These are phyloP conservation scores for Pholiota molesta DNA, from an alignment of 768 basidiomycete species.

Conservation along the genomic window DNA sequence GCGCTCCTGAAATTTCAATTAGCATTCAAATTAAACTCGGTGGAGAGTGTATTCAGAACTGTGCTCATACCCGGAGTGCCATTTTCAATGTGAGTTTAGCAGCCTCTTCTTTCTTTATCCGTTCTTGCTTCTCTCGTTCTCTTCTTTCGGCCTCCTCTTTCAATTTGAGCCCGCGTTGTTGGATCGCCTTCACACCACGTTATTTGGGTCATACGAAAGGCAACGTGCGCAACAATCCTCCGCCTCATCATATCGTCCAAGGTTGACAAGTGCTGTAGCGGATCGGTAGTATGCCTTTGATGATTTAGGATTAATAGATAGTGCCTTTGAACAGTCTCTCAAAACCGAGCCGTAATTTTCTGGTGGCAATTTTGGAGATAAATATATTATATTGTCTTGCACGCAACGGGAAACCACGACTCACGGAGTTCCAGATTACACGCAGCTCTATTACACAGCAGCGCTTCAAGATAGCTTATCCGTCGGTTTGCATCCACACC, in stretches of 20 bases:
- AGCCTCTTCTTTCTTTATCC: slow-evolving; percentile 51
- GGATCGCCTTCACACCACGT: slow-evolving; percentile 55
- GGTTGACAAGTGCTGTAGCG: slow-evolving; percentile 69
- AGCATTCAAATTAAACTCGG: slow-evolving; percentile 2
- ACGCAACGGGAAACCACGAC: slow-evolving; percentile 26
- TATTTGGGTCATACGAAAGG: slow-evolving; percentile 58
- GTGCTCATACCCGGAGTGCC: slow-evolving; percentile 64
- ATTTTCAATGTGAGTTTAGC: slow-evolving; percentile 52
- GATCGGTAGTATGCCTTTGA: slow-evolving; percentile 91
- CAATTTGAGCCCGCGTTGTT: slow-evolving; percentile 46
- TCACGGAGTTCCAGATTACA: slow-evolving; percentile 88
- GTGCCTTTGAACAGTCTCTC: slow-evolving; percentile 78
- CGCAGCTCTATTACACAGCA: slow-evolving; percentile 90
- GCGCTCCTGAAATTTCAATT: slow-evolving; percentile 56
- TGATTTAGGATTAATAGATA: slow-evolving; percentile 61
- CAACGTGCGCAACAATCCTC: slow-evolving; percentile 80
- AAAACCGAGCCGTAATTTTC: slow-evolving; percentile 91
- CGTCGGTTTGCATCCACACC: slow-evolving; percentile 85
- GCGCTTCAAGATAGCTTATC: slow-evolving; percentile 62
- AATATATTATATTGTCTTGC: background rate
- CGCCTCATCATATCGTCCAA: slow-evolving; percentile 80
- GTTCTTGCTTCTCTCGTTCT: slow-evolving; percentile 52
- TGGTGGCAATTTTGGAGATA: slow-evolving; percentile 29
- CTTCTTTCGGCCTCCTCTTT: slow-evolving; percentile 55
- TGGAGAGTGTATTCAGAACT: slow-evolving; percentile 4